A percentile compares a stretch with the other conserved stretches of the same genome.
Evolutionary conservation across 768 basidiomycete species (phyloP).

Genomic region (Paxillus ammoniavirescens): DNA sequence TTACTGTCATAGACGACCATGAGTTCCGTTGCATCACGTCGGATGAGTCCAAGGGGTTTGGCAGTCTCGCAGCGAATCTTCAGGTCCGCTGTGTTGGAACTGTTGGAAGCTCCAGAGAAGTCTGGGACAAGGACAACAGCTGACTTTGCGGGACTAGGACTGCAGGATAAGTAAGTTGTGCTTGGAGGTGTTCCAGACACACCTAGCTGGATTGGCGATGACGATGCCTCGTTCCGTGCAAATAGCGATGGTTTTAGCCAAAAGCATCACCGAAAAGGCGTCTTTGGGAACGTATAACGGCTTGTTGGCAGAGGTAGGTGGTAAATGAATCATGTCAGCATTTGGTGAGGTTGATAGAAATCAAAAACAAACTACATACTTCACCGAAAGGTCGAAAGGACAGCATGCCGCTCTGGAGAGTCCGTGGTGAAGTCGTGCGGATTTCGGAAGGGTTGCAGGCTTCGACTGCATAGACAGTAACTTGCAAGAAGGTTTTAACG

Average conservation of each 20-base stretch:
- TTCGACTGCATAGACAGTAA: slow-evolving; percentile 62
- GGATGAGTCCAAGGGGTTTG: slow-evolving; percentile 68
- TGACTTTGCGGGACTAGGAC: slow-evolving; percentile 40
- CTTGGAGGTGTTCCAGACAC: slow-evolving; percentile 17
- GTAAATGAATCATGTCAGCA: neutral
- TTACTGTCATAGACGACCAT: slow-evolving; percentile 75
- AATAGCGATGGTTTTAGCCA: slow-evolving; percentile 64
- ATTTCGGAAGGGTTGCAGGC: slow-evolving; percentile 42
- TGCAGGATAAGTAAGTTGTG: neutral
- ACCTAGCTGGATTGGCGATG: slow-evolving; percentile 70
- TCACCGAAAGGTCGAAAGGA: slow-evolving; percentile 67
- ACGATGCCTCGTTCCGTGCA: slow-evolving; percentile 64
- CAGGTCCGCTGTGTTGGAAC: slow-evolving; percentile 45
- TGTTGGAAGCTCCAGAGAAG: slow-evolving; percentile 40
- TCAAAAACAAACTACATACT: slow-evolving; percentile 38
- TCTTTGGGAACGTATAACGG: slow-evolving; percentile 71
- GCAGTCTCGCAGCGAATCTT: slow-evolving; percentile 57
- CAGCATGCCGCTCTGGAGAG: slow-evolving; percentile 18
- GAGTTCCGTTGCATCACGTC: slow-evolving; percentile 52
- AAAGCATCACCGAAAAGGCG: slow-evolving; percentile 54
- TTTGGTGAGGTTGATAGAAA: neutral
- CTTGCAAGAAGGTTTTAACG: slow-evolving; percentile 57
- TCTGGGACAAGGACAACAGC: slow-evolving; percentile 57
- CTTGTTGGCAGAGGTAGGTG: slow-evolving; percentile 33
- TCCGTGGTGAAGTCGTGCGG: slow-evolving; percentile 36